Conservation (phyloP, 2,329 filamentous ascomycete genomes). For the Kalaharituber pfeilii region DNA sequence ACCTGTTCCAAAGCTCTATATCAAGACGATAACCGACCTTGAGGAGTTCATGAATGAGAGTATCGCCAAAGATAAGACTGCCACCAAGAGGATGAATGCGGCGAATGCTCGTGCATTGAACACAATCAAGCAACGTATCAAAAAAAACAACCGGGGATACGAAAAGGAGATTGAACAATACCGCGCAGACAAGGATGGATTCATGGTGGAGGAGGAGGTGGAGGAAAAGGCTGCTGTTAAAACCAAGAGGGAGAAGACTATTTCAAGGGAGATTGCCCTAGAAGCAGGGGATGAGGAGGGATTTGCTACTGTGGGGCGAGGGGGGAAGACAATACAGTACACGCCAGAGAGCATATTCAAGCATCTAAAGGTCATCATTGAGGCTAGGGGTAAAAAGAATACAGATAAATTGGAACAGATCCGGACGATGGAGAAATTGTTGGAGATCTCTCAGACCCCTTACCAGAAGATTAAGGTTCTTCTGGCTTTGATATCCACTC, state of each 20-base stretch:
- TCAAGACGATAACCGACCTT: conserved; percentile 81
- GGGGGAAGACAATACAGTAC: conserved; percentile 75
- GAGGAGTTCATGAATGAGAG: conserved; percentile 92
- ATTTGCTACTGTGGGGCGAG: conserved; percentile 74
- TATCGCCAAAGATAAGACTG: conserved; percentile 76
- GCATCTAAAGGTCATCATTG: conserved; percentile 79
- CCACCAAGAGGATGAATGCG: conserved; percentile 96
- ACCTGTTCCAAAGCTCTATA: conserved; percentile 66
- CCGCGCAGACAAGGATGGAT: conserved; percentile 66
- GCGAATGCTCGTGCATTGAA: conserved; percentile 87
- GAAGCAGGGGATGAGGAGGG: conserved; percentile 56
- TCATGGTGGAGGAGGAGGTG: conserved; percentile 69
- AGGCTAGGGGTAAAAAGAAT: conserved; percentile 97
- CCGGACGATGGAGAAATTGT: conserved; percentile 87
- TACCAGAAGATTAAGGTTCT: conserved; percentile 92
- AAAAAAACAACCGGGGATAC: conserved; percentile 97
- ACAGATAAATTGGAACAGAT: conserved; percentile 92
- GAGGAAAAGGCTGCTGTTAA: conserved; percentile 35
- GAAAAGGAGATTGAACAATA: conserved; percentile 74
- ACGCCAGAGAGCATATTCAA: conserved; percentile 97
- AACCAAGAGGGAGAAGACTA: conserved; percentile 35
- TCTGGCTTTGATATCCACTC: conserved; percentile 74
- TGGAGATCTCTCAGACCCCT: conserved; percentile 72
- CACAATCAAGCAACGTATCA: conserved; percentile 92
- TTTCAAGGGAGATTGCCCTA: conserved; percentile 27